Base-by-base conservation (phyloP, 2,329 filamentous ascomycete species). In the Hypoxylon sp. region DNA sequence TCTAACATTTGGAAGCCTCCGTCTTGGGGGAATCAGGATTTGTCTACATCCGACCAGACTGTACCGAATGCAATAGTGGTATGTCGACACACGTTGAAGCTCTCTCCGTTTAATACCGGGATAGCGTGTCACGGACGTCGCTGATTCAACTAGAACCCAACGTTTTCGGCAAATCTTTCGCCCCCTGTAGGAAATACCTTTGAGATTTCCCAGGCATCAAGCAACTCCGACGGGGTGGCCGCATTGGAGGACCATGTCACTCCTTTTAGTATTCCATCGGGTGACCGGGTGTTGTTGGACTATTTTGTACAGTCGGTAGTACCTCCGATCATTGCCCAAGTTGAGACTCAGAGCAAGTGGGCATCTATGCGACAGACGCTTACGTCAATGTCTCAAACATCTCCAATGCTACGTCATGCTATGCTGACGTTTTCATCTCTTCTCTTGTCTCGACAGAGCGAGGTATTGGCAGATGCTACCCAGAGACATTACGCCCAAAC, bases 321-420 rank as follows among this genome's bases (percentile, higher is more conserved):
- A n/a, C 84, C 84, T 5, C 85, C 84, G 0, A 86, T 87, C 28
- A 79, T 87, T 3, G 82, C 82, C 17, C 82, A 86, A 51, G 82
- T 87, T 0, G 86, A 87, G 69, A 84, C 83, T 5, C 82, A 84
- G 59, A 83, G 82, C 68, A 84, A 82, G 56, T 87, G 85, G 85
- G 77, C 82, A 2, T 78, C 81, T 0, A 84, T 85, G 70, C 79
- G 85, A 4, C 82, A 84, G 49, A 78, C 82, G 30, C 80, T 87
- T 17, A 78, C 83, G 0, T 77, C 80, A 1, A 85, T 86, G 81
- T 81, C 84, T 2, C 77, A 77, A 17, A 76, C 80, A 7, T 86
- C 84, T 0, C 71, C 78, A 2, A 82, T 87, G 77, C 82, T 87
- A 3, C 76, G 77, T 14, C 79, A 80, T 69, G 83, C 85, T 5